phyloP scores from a whole-genome alignment of 108 stramenopile genomes.

The Fragilariopsis cylindrus region DNA sequence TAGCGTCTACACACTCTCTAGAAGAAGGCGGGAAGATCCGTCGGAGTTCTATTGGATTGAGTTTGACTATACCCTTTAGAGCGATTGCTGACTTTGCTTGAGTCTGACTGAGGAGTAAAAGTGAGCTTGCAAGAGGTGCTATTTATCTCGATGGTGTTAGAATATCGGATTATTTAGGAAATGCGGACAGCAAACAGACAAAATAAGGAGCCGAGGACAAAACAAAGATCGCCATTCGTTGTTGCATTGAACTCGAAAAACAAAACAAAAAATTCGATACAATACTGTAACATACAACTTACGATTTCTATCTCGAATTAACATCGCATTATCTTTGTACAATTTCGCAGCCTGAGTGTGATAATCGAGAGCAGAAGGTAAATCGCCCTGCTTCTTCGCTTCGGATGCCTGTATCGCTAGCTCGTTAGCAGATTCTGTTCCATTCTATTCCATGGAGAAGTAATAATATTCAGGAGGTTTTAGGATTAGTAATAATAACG shows the following conservation, averaged over 20 bases:
- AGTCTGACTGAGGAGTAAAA: slow-evolving; percentile 62
- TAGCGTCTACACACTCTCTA: background rate
- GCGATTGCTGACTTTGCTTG: slow-evolving; percentile 55
- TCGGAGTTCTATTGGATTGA: slow-evolving; percentile 23
- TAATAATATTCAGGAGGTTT: background rate
- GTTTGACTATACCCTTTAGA: slow-evolving; percentile 37
- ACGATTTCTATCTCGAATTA: slow-evolving; percentile 37
- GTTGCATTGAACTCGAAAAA: background rate
- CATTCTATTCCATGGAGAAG: slow-evolving; percentile 3
- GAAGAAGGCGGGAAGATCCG: slow-evolving; percentile 17
- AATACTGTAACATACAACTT: slow-evolving; percentile 13
- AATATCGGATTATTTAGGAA: too few species aligned
- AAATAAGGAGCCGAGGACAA: background rate
- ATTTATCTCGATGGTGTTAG: background rate
- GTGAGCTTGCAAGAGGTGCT: slow-evolving; percentile 43
- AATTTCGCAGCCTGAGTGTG: slow-evolving; percentile 47
- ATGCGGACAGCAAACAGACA: background rate
- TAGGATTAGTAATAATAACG: background rate
- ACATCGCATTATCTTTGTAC: slow-evolving; percentile 42
- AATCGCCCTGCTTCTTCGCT: slow-evolving; percentile 41
- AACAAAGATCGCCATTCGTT: background rate
- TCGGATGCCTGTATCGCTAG: slow-evolving; percentile 33
- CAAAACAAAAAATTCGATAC: background rate
- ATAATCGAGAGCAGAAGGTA: slow-evolving; percentile 36
- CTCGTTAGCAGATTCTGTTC: slow-evolving; percentile 35